Conservation (phyloP, 108 stramenopile species). For the Poteriospumella lacustris region DNA sequence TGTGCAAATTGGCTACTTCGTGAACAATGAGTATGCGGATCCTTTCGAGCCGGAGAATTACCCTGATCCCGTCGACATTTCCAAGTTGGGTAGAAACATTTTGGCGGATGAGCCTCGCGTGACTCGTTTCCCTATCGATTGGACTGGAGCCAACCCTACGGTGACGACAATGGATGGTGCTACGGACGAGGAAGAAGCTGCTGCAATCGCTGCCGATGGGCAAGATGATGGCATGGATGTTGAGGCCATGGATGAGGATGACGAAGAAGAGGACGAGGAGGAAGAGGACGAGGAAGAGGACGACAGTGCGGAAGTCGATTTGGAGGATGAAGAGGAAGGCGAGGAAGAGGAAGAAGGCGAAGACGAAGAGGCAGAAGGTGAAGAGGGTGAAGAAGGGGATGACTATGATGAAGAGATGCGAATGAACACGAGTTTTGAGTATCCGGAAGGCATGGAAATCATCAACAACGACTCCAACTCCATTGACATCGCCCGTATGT, state of each 20-base stretch:
- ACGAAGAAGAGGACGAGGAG: neutral
- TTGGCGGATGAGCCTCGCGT: constrained; percentile 91
- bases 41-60: constrained; percentile 16
- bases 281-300: constrained; percentile 18
- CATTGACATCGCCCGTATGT: neutral
- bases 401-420: neutral
- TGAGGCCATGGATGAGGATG: neutral
- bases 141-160: constrained; percentile 40
- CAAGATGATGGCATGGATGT: constrained; percentile 20
- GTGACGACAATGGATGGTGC: neutral
- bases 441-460: neutral
- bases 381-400: neutral
- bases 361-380: constrained; percentile 33
- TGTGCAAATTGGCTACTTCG: constrained; percentile 96
- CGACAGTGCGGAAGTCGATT: neutral
- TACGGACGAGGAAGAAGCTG: neutral
- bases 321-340: neutral
- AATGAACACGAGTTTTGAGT: neutral
- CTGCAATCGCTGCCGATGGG: neutral
- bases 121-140: constrained; percentile 86
- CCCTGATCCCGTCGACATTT: constrained; percentile 36
- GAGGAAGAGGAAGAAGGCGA: constrained; percentile 42
- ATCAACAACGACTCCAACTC: neutral
- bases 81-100: constrained; percentile 59
- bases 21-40: constrained; percentile 91